Conservation (phyloP, 306 rosid genomes). For the Gastrolobium bilobum region DNA sequence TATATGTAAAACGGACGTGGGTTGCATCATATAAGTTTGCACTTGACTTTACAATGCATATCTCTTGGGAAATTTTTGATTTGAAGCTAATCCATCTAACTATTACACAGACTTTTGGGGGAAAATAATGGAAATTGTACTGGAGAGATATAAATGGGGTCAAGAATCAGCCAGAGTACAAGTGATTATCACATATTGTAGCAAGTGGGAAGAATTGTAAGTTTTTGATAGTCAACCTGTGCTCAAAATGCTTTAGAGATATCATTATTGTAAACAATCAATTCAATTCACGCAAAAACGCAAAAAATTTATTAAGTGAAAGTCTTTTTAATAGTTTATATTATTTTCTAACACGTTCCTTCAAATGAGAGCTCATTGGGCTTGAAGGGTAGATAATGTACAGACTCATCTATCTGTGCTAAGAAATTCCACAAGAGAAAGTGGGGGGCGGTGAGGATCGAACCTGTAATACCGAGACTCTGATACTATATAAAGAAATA, state of each 20-base stretch:
- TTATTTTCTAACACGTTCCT: too few species aligned
- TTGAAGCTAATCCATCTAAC: constrained; percentile 33
- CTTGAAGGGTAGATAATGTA: too few species aligned
- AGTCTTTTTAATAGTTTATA: too few species aligned
- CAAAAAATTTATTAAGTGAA: too few species aligned
- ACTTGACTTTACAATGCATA: constrained; percentile 29
- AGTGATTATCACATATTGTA: constrained; percentile 40
- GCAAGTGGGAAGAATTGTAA: constrained; percentile 49
- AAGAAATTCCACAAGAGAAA: too few species aligned
- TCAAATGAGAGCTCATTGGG: too few species aligned
- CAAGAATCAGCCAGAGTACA: constrained; percentile 42
- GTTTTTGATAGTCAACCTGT: constrained; percentile 47
- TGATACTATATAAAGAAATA: too few species aligned
- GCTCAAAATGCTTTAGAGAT: constrained; percentile 35
- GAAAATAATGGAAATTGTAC: constrained; percentile 12
- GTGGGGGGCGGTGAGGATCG: too few species aligned
- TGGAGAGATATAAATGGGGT: constrained; percentile 34
- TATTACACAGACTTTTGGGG: background rate
- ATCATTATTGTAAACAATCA: background rate
- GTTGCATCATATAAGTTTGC: constrained; percentile 30
- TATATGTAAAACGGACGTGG: background rate
- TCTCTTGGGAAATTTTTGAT: constrained; percentile 40
- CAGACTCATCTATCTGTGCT: too few species aligned
- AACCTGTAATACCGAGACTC: too few species aligned
- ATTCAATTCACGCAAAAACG: too few species aligned